Evolutionary conservation across 108 stramenopile species (phyloP).

Genomic region (Nitzschia sp.): DNA sequence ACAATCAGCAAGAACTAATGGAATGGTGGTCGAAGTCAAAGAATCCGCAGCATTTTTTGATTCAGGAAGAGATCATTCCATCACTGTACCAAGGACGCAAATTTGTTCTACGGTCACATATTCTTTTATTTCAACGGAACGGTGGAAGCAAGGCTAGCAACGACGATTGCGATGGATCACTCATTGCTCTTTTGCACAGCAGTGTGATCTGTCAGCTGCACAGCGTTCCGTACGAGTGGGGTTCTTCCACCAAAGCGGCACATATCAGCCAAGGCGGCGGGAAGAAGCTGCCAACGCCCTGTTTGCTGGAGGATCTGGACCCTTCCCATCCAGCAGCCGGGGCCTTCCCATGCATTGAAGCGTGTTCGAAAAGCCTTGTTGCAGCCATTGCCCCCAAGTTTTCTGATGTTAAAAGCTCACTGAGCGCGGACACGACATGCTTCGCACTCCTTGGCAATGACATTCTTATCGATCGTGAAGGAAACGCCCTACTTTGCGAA

Average conservation of each 20-base stretch:
- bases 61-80: conserved; percentile 9
- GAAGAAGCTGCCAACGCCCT: neutral
- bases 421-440: conserved; percentile 6
- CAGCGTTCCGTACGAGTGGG: neutral
- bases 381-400: neutral
- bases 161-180: neutral
- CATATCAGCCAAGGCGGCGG: neutral
- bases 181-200: neutral
- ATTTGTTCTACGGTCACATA: conserved; percentile 8
- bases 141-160: neutral
- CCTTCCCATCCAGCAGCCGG: conserved; percentile 1
- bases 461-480: neutral
- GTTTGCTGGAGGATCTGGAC: neutral
- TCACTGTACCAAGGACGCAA: neutral
- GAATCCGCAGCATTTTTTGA: conserved; percentile 14
- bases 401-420: neutral
- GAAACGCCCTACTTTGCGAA: conserved; percentile 9
- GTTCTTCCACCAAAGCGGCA: neutral
- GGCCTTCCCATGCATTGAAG: neutral
- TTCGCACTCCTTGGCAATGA: conserved; percentile 7
- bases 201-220: neutral
- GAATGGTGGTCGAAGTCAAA: conserved; percentile 7
- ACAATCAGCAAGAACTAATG: neutral
- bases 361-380: neutral
- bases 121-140: neutral